Percentiles rank a stretch among this genome's conserved stretches.
Evolutionary conservation across 2,329 filamentous ascomycete species (phyloP).

Genomic region (Talaromyces pinophilus): DNA sequence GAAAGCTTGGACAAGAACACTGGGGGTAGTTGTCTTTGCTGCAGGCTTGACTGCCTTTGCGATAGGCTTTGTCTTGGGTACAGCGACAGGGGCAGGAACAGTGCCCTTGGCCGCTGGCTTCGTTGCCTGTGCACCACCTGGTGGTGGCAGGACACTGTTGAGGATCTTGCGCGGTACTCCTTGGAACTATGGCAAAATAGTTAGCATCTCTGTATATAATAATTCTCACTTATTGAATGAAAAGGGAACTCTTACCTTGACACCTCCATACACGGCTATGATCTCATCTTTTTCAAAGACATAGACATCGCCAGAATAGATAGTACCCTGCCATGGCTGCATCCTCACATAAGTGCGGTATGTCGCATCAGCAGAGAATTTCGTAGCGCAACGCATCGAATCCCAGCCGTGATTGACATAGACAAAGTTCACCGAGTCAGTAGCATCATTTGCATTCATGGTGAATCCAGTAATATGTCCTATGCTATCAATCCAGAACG

Average conservation of each 20-base stretch:
- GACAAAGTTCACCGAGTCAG: constrained; percentile 34
- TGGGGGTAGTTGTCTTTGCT: constrained; percentile 32
- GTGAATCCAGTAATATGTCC: constrained; percentile 43
- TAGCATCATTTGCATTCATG: constrained; percentile 40
- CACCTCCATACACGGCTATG: constrained; percentile 29
- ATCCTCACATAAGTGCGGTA: constrained; percentile 40
- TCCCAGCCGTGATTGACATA: constrained; percentile 43
- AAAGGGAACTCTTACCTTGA: constrained; percentile 41
- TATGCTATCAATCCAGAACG: constrained; percentile 41
- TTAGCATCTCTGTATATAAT: neutral
- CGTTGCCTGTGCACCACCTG: constrained; percentile 29
- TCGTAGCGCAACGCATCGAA: constrained; percentile 31
- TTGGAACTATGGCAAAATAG: constrained; percentile 36
- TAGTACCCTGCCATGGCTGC: constrained; percentile 32
- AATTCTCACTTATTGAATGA: neutral
- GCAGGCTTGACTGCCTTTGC: constrained; percentile 33
- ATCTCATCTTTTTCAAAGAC: constrained; percentile 42
- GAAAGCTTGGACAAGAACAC: constrained; percentile 40
- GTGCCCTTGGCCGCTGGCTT: constrained; percentile 29
- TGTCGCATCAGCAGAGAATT: constrained; percentile 28
- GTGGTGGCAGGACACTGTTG: constrained; percentile 41
- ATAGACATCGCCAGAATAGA: constrained; percentile 57
- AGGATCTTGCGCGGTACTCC: constrained; percentile 28
- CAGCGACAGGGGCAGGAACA: constrained; percentile 28
- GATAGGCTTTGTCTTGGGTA: constrained; percentile 34